Evolutionary conservation across 1,284 basidiomycete species (phyloP).

Genomic region (Coniferiporia weirii): DNA sequence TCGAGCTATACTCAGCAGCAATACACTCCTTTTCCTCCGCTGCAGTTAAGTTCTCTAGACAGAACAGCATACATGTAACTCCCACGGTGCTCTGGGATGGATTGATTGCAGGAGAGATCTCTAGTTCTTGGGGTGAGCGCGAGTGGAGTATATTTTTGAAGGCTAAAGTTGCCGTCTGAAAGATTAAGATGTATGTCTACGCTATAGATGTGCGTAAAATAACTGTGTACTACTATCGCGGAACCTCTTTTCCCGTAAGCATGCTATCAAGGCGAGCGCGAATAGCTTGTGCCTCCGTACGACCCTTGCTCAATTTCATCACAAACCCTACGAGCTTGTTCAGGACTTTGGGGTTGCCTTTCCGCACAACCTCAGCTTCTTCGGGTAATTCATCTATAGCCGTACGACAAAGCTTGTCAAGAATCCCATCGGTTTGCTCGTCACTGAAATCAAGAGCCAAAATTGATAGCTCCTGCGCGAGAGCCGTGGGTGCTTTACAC

Average conservation of each 20-base stretch:
- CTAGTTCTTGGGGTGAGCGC: conserved; percentile 76
- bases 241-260: conserved; percentile 22
- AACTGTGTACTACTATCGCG: not conserved
- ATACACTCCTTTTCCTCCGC: not conserved
- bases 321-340: conserved; percentile 87
- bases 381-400: conserved; percentile 66
- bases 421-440: conserved; percentile 29
- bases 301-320: conserved; percentile 81
- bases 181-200: not conserved
- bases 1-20: conserved; percentile 5
- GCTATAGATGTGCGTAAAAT: not conserved
- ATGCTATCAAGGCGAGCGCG: conserved; percentile 42
- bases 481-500: conserved; percentile 31
- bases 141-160: conserved; percentile 85
- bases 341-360: conserved; percentile 77
- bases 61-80: conserved; percentile 91
- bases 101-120: conserved; percentile 72
- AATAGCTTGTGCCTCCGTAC: conserved; percentile 62
- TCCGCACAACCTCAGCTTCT: conserved; percentile 64
- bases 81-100: conserved; percentile 88
- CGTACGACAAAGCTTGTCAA: conserved; percentile 52
- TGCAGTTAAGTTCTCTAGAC: conserved; percentile 81
- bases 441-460: conserved; percentile 32
- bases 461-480: conserved; percentile 50
- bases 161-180: conserved; percentile 49